phyloP scores from a whole-genome alignment of 371 early-diverging fungal genomes.

The Rhizomucor miehei region DNA sequence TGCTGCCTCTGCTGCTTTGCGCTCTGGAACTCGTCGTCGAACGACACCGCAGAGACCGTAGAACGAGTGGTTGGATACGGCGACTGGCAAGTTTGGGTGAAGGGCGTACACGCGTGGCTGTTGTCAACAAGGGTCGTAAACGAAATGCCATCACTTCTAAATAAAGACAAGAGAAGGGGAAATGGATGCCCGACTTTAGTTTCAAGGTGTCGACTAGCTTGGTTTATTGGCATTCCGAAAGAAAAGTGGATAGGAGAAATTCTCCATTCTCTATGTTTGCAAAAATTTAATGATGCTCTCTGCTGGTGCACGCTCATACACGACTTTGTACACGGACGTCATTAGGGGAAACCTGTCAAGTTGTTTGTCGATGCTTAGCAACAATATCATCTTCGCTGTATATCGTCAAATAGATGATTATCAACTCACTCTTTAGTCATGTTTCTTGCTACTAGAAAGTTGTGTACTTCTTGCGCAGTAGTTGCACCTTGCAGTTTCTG shows the following conservation, averaged over 20 bases:
- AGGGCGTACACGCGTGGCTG: not conserved
- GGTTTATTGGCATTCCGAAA: not conserved
- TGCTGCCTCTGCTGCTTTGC: not conserved
- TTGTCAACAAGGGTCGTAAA: not conserved
- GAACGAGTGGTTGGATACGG: not conserved
- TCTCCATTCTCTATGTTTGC: not conserved
- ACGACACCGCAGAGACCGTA: not conserved
- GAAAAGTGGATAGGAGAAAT: not conserved
- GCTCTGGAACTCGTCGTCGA: not conserved
- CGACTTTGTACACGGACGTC: constrained; percentile 83
- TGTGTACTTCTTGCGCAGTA: constrained; percentile 87
- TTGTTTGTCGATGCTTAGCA: not conserved
- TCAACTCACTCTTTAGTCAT: constrained; percentile 39
- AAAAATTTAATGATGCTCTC: constrained; percentile 20
- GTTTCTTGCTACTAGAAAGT: constrained; percentile 65
- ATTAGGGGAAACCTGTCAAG: constrained; percentile 80
- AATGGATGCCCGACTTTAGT: not conserved
- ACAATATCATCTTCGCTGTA: not conserved
- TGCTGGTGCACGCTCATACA: constrained; percentile 66
- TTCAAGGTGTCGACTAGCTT: not conserved
- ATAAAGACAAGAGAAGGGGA: not conserved
- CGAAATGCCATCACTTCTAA: not conserved
- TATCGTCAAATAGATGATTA: not conserved
- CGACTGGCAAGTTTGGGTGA: not conserved
- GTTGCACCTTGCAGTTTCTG: constrained; percentile 97